phyloP scores from a whole-genome alignment of 1,284 basidiomycete genomes.

The Rhodotorula glutinis region DNA sequence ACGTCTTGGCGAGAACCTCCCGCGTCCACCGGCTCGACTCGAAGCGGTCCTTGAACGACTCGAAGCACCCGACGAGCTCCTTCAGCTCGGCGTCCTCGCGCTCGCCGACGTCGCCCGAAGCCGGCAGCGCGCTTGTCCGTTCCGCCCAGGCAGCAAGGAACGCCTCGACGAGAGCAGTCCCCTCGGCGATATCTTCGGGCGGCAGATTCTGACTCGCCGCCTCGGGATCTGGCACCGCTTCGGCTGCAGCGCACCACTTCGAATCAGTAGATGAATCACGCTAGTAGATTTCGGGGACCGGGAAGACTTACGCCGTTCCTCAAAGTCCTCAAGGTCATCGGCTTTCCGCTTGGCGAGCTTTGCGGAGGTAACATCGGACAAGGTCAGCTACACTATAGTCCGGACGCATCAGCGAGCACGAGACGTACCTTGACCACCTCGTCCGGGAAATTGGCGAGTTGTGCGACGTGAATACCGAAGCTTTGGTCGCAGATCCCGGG shows the following conservation, averaged over 20 bases:
- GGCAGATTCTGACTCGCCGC: not conserved
- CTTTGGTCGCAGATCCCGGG: slow-evolving; percentile 79
- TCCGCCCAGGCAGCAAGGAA: slow-evolving; percentile 72
- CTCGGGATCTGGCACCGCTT: not conserved
- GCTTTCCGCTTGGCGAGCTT: slow-evolving; percentile 92
- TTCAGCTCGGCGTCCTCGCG: slow-evolving; percentile 58
- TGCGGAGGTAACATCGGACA: not conserved
- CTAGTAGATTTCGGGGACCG: not conserved
- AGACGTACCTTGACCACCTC: slow-evolving; percentile 79
- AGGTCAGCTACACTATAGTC: not conserved
- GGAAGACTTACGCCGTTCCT: slow-evolving; percentile 17
- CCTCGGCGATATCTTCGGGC: slow-evolving; percentile 53
- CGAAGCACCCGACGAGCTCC: slow-evolving; percentile 63
- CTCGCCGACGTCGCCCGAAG: slow-evolving; percentile 15
- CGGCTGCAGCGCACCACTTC: not conserved
- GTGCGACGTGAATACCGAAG: slow-evolving; percentile 97
- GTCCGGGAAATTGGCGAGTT: slow-evolving; percentile 93
- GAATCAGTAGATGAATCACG: too few species aligned
- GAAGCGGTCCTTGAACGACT: slow-evolving; percentile 64
- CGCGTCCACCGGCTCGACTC: slow-evolving; percentile 75
- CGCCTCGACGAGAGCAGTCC: slow-evolving; percentile 74
- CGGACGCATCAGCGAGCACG: not conserved
- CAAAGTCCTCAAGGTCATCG: slow-evolving; percentile 90
- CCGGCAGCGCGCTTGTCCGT: slow-evolving; percentile 14
- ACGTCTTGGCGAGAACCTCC: slow-evolving; percentile 55